Evolutionary conservation across 257 asterid species (phyloP).

Genomic region (Solanum paucissectum): DNA sequence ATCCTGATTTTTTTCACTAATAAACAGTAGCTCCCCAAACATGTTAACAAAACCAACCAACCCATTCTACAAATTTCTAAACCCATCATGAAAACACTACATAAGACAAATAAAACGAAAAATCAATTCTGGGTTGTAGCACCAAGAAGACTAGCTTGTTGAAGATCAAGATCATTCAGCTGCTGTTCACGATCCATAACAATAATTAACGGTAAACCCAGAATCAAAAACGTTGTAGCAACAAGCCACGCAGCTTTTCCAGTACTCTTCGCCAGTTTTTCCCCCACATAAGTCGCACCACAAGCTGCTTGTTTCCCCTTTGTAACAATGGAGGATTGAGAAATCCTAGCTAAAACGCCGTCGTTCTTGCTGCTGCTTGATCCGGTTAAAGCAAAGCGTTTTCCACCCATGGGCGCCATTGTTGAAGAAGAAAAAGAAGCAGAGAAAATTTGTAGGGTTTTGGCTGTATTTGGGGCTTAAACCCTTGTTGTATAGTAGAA

Average conservation of each 20-base stretch:
- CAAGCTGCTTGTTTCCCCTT: conserved; percentile 37
- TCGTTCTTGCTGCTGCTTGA: not conserved
- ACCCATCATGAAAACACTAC: too few species aligned
- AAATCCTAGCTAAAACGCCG: conserved; percentile 27
- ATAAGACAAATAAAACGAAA: too few species aligned
- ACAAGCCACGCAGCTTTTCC: not conserved
- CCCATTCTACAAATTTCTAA: too few species aligned
- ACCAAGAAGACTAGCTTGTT: too few species aligned
- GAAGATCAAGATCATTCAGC: conserved; percentile 25
- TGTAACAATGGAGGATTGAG: conserved; percentile 24
- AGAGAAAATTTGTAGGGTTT: too few species aligned
- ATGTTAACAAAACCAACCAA: too few species aligned
- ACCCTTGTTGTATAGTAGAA: too few species aligned
- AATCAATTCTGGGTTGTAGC: not conserved
- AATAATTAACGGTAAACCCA: not conserved
- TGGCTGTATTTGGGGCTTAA: too few species aligned
- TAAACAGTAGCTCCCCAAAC: not conserved
- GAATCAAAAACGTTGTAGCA: not conserved
- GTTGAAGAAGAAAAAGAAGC: not conserved
- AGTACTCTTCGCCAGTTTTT: conserved; percentile 33
- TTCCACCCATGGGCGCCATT: not conserved
- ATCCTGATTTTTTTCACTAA: conserved; percentile 7
- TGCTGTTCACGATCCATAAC: not conserved
- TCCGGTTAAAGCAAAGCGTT: not conserved
- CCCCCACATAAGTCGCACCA: conserved; percentile 43